Base-by-base conservation (phyloP, 805 yeast genomes). In the Pichia cabralensis region DNA sequence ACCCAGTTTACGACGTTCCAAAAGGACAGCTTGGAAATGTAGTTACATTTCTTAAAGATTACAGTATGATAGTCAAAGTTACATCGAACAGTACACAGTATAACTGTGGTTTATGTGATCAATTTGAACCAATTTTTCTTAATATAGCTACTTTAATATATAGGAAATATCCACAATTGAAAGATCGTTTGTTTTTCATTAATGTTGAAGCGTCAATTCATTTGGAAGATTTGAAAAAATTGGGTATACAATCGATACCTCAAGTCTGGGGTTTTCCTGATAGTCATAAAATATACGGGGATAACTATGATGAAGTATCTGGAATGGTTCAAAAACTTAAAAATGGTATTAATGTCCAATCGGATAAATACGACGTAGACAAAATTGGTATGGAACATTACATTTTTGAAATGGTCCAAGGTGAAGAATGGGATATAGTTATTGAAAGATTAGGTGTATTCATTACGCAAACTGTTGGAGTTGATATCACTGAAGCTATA, bases 211-310 rank as follows among this genome's bases (percentile, higher is more conserved):
- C 74, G 33, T 43, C 49, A 3, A 50, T 58, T 3, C 76, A 76
- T 44, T 39, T 56, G 9, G 47, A 52, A 4, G 46, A 68, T 17
- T 68, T 71, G 39, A 49, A 56, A 18, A 52, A 56, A 8, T 45
- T 76, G 34, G 52, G 58, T 3, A 47, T 80, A 36, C 55, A 55
- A 3, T 58, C 71, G 3, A 72, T 78, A 3, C 92, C 94, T 1
- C 76, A 73, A 39, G 44, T 78, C n/a, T 73, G 85, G 74, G 58
- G 80, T 3, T 65, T 71, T 36, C 85, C 86, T 11, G 32, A 36
- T 11, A 37, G 43, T 24, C 28, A 28, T n/a, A 31, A 14, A 3
- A 40, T 38, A 3, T 30, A 37, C 20, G 46, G 46, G 10, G 22
- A 26, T 5, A 19, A 28, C 10, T 19, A 28, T 7, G 34, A 32